phyloP scores from a whole-genome alignment of 768 basidiomycete species.

The Termitomyces sp. region DNA sequence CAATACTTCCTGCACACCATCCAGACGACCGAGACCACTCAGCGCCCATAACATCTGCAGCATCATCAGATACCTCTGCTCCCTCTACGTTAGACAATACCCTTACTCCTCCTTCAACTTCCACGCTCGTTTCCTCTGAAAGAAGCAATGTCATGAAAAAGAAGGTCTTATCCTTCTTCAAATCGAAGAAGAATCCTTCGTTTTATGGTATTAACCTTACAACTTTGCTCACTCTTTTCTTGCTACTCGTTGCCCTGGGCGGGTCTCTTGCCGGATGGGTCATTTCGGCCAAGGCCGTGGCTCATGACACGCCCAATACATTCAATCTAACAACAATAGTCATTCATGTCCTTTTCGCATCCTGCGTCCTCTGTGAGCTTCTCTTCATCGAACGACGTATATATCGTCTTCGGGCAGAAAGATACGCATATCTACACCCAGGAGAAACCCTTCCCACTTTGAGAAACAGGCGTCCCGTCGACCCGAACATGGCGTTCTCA shows the following conservation, averaged over 20 bases:
- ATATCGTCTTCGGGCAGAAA: constrained; percentile 64
- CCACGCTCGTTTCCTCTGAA: constrained; percentile 14
- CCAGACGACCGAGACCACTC: constrained; percentile 40
- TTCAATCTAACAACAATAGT: constrained; percentile 41
- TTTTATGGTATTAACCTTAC: constrained; percentile 43
- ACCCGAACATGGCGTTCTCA: constrained; percentile 41
- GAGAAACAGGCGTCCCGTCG: constrained; percentile 23
- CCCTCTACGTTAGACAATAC: constrained; percentile 12
- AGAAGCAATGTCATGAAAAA: constrained; percentile 26
- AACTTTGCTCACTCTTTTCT: constrained; percentile 39
- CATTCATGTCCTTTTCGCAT: constrained; percentile 59
- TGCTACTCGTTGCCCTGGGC: constrained; percentile 37
- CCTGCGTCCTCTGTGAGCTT: constrained; percentile 48
- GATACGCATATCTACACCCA: constrained; percentile 56
- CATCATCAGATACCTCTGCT: constrained; percentile 15
- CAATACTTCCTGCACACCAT: constrained; percentile 40
- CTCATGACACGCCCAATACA: not conserved
- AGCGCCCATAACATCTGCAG: constrained; percentile 12
- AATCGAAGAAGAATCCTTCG: constrained; percentile 32
- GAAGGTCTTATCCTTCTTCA: constrained; percentile 36
- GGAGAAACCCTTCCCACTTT: constrained; percentile 51
- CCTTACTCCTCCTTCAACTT: constrained; percentile 19
- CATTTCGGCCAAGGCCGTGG: constrained; percentile 29
- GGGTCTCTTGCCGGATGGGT: constrained; percentile 60
- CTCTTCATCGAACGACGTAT: constrained; percentile 63